Evolutionary conservation across 2,329 filamentous ascomycete species (phyloP), one percentile per base, ranked within the genome.

Genomic region (Xylariaceae sp.): DNA sequence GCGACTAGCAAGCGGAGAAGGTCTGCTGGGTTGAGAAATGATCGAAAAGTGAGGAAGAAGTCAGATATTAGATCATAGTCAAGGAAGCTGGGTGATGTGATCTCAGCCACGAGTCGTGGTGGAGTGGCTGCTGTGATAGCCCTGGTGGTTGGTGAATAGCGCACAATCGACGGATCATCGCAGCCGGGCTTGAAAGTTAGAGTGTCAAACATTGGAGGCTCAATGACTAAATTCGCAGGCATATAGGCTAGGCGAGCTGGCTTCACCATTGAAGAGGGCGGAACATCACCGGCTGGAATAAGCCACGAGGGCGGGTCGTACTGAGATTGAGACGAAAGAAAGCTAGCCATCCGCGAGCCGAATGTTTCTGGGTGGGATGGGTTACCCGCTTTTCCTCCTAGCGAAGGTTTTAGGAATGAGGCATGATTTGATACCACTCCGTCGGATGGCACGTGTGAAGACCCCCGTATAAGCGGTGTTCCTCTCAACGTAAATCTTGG

Each of bases 11-110:
- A 90, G 44, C 85, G 84, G 19, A 96, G 79, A 3, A 99, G 78
- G 63, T 92, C 87, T 18, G 79, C 76, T 0, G 88, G 78, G 12
- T 89, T 85, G 55, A 99, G 76, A 67, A 96, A 99, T 2, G 88
- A 82, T 46, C 94, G 88, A 67, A 90, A 99, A 0, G 94, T 97
- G 19, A 99, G 81, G 66, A 99, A 99, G 72, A 99, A 99, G 70
- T 99, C 94, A 1, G 94, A 97, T 4, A 99, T 83, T 5, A 99
- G 80, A 65, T 97, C 92, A 69, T 99, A 99, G 70, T 99, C 92
- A 66, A 99, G 83, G 68, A 97, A 96, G 47, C 85, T 91, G 15
- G 94, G 90, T 0, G 94, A 97, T 0, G 94, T 97, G 59, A 99
- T 96, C 72, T 99, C 92, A 12, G 92, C 92, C 47, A 99, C 89